Evolutionary conservation across 139 green algal species (phyloP), one percentile per base, ranked within the genome.

Genomic region (Micractinium sp.): DNA sequence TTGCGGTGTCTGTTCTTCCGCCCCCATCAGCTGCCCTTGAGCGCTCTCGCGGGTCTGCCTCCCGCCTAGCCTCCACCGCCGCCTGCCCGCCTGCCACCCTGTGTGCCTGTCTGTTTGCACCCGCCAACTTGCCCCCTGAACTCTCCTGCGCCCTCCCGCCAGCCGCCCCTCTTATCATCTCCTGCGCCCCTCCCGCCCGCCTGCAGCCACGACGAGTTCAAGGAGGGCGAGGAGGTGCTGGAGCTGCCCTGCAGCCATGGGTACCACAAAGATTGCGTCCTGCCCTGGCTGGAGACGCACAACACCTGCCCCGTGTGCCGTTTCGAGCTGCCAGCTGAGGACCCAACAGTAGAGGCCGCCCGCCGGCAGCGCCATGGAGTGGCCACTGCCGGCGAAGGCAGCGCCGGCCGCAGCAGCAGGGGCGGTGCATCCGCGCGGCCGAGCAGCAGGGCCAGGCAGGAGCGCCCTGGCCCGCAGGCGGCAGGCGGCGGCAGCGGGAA

Each of bases 251-350:
- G 92, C 85, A 29, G 39, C 14, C 92, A 94, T 78, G 67, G 66
- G 77, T 94, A 91, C 39, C 92, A 94, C 85, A n/a, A 31, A 14
- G 85, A 91, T 73, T 94, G 92, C 86, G 33, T 94, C 27, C 47
- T 92, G 71, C 92, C 88, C 16, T 94, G 92, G 92, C 90, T 94
- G 53, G 85, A 92, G 38, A 81, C 74, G n/a, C 92, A 94, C 78
- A 93, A 94, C 85, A 94, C 92, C 2, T 94, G 92, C 84, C 92
- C 92, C 25, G 82, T 94, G 23, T 94, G 91, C 66, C 87, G 91
- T 66, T 36, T 90, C 16, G 88, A 91, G 78, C 87, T 94, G 29
- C 82, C 87, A 19, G n/a, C 38, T 1, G 86, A 89, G 69, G 89
- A 85, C 22, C 27, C 53, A 23, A 22, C 33, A 18, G 73, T 75